Percentiles rank a stretch among this genome's conserved stretches.
These are phyloP conservation scores for Cercospora sp. DNA, from an alignment of 2,329 filamentous ascomycete species.

Conservation along the genomic window DNA sequence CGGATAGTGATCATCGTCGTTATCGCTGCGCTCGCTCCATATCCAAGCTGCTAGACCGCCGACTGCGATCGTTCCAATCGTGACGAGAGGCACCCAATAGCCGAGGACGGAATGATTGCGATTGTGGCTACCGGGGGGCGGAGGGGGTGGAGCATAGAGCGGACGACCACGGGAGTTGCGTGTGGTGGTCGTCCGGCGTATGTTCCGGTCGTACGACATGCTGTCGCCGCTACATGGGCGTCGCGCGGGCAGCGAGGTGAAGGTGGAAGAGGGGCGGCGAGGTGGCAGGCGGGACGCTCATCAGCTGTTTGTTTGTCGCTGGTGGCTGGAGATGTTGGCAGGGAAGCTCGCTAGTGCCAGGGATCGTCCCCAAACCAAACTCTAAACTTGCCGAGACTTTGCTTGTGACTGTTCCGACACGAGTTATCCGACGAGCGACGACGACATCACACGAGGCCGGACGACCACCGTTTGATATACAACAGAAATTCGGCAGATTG, in stretches of 20 bases:
- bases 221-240: constrained; percentile 10
- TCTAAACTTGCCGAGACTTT: constrained; percentile 6
- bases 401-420: constrained; percentile 7
- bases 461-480: not conserved
- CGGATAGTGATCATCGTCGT: constrained; percentile 66
- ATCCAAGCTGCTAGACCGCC: constrained; percentile 87
- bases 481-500: not conserved
- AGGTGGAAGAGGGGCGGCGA: constrained; percentile 4
- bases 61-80: constrained; percentile 86
- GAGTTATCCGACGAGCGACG: not conserved
- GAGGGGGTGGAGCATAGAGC: constrained; percentile 34
- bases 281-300: not conserved
- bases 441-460: not conserved
- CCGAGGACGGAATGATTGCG: constrained; percentile 61
- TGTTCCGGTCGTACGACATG: constrained; percentile 57
- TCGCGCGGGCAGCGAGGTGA: not conserved
- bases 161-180: constrained; percentile 53
- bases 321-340: constrained; percentile 10
- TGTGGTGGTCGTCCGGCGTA: constrained; percentile 45
- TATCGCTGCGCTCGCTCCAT: constrained; percentile 82
- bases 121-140: constrained; percentile 45
- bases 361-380: not conserved
- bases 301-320: constrained; percentile 3
- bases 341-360: constrained; percentile 5
- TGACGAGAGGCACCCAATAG: constrained; percentile 85